Conservation (phyloP, 768 basidiomycete species). For the Hypholoma fasciculare region DNA sequence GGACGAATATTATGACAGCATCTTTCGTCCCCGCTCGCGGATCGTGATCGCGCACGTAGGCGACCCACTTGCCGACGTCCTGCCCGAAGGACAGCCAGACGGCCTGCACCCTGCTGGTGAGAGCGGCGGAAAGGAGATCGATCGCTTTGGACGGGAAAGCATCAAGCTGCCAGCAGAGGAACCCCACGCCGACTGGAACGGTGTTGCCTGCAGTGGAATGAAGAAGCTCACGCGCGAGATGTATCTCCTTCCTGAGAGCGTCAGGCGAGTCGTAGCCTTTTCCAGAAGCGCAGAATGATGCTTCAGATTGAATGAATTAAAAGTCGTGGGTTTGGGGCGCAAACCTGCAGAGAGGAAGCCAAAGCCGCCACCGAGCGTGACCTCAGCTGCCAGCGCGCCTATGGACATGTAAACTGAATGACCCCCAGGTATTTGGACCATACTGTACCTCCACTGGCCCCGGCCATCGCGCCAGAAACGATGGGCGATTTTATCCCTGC, state of each 20-base stretch:
- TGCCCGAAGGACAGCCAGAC: slow-evolving; percentile 78
- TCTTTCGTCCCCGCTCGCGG: slow-evolving; percentile 33
- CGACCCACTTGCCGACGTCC: slow-evolving; percentile 59
- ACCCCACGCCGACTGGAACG: slow-evolving; percentile 72
- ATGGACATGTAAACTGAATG: slow-evolving; percentile 10
- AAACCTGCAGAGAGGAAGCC: slow-evolving; percentile 72
- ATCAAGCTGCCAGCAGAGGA: slow-evolving; percentile 72
- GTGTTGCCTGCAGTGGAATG: slow-evolving; percentile 31
- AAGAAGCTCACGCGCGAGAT: slow-evolving; percentile 49
- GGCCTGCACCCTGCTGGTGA: slow-evolving; percentile 58
- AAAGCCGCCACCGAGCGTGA: slow-evolving; percentile 70
- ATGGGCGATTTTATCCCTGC: slow-evolving; percentile 60
- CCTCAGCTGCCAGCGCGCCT: slow-evolving; percentile 58
- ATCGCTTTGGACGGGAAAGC: slow-evolving; percentile 36
- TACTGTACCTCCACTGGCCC: slow-evolving; percentile 55
- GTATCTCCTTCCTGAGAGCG: slow-evolving; percentile 49
- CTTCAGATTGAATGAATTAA: slow-evolving; percentile 7
- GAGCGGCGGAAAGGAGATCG: slow-evolving; percentile 45
- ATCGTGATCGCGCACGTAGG: slow-evolving; percentile 58
- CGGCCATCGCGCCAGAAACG: slow-evolving; percentile 70
- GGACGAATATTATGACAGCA: slow-evolving; percentile 61
- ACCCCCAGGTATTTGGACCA: not conserved
- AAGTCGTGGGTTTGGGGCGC: slow-evolving; percentile 7
- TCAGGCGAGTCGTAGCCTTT: slow-evolving; percentile 46
- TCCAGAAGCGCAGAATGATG: not conserved